These are phyloP conservation scores for Hymenotorrendiella dingleyae DNA, from an alignment of 2,329 filamentous ascomycete species.

Conservation along the genomic window DNA sequence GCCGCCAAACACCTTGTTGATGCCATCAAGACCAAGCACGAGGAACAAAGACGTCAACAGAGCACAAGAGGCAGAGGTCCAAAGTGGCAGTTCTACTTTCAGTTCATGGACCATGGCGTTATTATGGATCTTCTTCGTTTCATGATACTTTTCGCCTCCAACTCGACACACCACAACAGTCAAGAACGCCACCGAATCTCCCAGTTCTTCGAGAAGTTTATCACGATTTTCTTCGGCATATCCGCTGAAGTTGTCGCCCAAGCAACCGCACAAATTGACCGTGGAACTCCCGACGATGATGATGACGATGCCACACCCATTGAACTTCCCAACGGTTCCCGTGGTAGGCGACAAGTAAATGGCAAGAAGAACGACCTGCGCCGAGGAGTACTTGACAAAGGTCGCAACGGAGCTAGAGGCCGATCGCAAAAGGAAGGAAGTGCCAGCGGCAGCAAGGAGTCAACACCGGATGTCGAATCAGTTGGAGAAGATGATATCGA, in stretches of 20 bases:
- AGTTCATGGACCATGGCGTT: conserved; percentile 66
- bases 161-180: conserved; percentile 64
- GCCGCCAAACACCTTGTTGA: conserved; percentile 85
- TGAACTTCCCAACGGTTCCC: conserved; percentile 63
- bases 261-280: conserved; percentile 61
- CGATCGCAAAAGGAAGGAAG: conserved; percentile 75
- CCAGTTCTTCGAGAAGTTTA: conserved; percentile 70
- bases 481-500: conserved; percentile 73
- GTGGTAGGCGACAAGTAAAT: conserved; percentile 55
- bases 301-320: conserved; percentile 57
- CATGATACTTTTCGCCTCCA: conserved; percentile 59
- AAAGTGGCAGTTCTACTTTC: conserved; percentile 69
- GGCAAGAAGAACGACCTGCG: conserved; percentile 76
- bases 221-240: conserved; percentile 71
- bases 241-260: conserved; percentile 63
- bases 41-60: conserved; percentile 76
- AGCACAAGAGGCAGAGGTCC: conserved; percentile 55
- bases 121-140: conserved; percentile 56
- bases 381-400: conserved; percentile 76
- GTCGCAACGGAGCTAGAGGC: conserved; percentile 63
- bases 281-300: conserved; percentile 70
- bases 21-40: conserved; percentile 85
- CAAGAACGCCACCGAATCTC: conserved; percentile 69
- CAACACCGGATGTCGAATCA: conserved; percentile 77
- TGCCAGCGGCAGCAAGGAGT: conserved; percentile 77